Evolutionary conservation across 306 rosid species (phyloP).

Genomic region (Macrotyloma uniflorum): DNA sequence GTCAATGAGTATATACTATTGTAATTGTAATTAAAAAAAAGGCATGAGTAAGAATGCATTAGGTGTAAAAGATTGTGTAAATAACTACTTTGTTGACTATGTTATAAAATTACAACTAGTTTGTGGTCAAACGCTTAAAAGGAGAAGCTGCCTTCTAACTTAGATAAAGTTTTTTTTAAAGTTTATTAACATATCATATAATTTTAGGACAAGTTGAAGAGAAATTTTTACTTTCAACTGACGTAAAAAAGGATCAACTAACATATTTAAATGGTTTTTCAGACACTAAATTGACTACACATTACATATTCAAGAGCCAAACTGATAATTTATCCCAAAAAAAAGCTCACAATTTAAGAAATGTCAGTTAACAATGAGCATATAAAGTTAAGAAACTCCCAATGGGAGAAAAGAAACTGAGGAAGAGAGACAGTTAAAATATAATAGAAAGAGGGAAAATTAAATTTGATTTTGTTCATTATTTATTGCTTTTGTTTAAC

Average conservation of each 20-base stretch:
- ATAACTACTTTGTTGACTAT: slow-evolving; percentile 11
- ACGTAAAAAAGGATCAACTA: not conserved
- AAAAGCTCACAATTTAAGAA: not conserved
- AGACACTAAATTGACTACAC: too few relatives aligned
- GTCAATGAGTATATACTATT: not conserved
- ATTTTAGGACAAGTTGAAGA: not conserved
- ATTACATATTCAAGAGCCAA: too few relatives aligned
- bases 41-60: not conserved
- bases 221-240: not conserved
- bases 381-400: too few relatives aligned
- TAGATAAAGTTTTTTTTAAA: too few relatives aligned
- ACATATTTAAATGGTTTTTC: too few relatives aligned
- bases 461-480: not conserved
- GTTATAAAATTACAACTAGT: slow-evolving; percentile 25
- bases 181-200: not conserved
- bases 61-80: not conserved
- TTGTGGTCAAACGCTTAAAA: slow-evolving; percentile 10
- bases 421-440: not conserved
- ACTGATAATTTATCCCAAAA: not conserved
- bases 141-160: not conserved
- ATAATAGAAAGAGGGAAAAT: not conserved
- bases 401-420: not conserved
- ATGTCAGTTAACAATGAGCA: not conserved
- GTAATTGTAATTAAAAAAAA: too few relatives aligned
- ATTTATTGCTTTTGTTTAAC: not conserved